Base-by-base conservation (phyloP, 805 yeast genomes). In the Yamadazyma akitaensis region DNA sequence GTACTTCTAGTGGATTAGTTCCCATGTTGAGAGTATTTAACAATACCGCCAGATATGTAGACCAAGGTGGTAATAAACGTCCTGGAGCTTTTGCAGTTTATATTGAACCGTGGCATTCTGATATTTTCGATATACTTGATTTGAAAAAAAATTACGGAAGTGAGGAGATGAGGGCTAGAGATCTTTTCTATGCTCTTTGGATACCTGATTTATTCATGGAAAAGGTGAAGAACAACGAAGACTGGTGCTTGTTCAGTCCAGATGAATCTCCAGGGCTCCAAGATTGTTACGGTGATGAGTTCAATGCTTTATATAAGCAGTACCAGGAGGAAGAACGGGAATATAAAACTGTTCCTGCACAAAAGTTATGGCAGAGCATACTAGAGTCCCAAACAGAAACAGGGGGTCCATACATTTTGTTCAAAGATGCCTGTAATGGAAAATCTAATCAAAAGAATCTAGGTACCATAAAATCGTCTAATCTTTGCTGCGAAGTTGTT, bases 21-120 rank as follows among this genome's bases (percentile, higher is more conserved):
- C 99, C 99, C n/a, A 90, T 92, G 97, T 72, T 92, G 24, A 81
- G 96, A 56, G 98, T 92, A 9, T 92, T 84, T 72, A 92, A 92
- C 73, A 86, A 89, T 68, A 90, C 98, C 21, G 98, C 99, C 16
- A 80, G 97, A 57, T 92, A 91, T 61, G 98, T 92, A 36, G 98
- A 92, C 60, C 99, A 92, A 75, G 99, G 99, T 52, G 98, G 98
- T 46, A 92, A 92, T 70, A 91, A 91, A 68, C 77, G 99, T 60
- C 99, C 99, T 0, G 98, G 98, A 51, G 99, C 99, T 2, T 87
- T 92, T 67, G 96, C 97, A 31, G 69, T 90, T 32, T 92, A 91
- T 67, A 65, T 92, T 32, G 99, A 92, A 69, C 97, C 99, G 46
- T 92, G 99, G 99, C 99, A 92, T 63, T 80, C 86, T 10, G 99